These are phyloP conservation scores for Backusella macrospora DNA, from an alignment of 192 early-diverging fungal species.

Conservation along the genomic window DNA sequence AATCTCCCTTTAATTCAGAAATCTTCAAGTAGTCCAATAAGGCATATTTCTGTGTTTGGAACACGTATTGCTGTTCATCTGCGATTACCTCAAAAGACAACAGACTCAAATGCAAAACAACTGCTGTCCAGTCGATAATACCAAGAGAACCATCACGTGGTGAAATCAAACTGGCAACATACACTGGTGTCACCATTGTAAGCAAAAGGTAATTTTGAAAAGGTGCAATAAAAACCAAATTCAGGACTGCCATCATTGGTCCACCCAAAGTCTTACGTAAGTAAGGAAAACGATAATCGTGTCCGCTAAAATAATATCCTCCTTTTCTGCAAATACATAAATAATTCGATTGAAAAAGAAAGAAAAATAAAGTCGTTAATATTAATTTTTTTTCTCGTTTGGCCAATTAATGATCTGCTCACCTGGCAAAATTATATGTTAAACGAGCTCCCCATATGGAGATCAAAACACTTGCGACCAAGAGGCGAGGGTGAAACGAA, in stretches of 20 bases:
- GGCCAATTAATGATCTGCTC: conserved; percentile 18
- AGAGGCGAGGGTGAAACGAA: conserved; percentile 42
- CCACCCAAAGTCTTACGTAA: conserved; percentile 41
- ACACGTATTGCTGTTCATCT: conserved; percentile 83
- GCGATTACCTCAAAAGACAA: conserved; percentile 69
- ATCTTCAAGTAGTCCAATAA: conserved; percentile 33
- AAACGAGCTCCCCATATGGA: conserved; percentile 73
- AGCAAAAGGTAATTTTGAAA: conserved; percentile 75
- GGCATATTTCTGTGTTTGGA: conserved; percentile 61
- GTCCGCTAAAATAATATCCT: conserved; percentile 63
- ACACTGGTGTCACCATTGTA: conserved; percentile 58
- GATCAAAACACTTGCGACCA: conserved; percentile 50
- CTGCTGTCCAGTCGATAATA: conserved; percentile 49
- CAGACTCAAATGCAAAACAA: conserved; percentile 44
- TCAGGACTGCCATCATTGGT: conserved; percentile 64
- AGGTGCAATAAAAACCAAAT: conserved; percentile 72
- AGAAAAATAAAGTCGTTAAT: not conserved
- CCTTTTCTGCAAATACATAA: conserved; percentile 57
- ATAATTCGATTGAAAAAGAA: not conserved
- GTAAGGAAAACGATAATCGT: conserved; percentile 81
- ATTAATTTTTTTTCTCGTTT: not conserved
- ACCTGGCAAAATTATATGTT: conserved; percentile 73
- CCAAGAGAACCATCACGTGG: conserved; percentile 36
- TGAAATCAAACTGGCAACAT: conserved; percentile 35
- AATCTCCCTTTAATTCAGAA: conserved; percentile 44